These are phyloP conservation scores for Mortierella sp. DNA, from an alignment of 371 early-diverging fungal genomes.

Conservation along the genomic window DNA sequence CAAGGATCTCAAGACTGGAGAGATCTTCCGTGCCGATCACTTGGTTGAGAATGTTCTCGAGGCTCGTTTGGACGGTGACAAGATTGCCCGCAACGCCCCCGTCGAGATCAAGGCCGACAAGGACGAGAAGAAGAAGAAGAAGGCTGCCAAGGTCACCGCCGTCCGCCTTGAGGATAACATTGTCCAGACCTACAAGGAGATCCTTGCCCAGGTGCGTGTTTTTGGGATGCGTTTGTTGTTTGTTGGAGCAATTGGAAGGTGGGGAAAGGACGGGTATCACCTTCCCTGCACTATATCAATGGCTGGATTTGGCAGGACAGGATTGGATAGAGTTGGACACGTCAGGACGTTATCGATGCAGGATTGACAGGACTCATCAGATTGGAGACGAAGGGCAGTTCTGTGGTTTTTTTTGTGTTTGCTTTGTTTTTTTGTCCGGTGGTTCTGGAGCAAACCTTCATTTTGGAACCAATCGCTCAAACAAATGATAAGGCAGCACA, in stretches of 20 bases:
- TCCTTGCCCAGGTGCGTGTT: slow-evolving; percentile 84
- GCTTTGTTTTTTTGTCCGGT: background rate
- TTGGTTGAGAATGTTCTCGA: slow-evolving; percentile 95
- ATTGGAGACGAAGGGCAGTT: background rate
- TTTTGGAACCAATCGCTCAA: slow-evolving; percentile 5
- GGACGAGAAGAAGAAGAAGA: slow-evolving; percentile 78
- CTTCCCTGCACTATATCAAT: background rate
- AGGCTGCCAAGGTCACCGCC: slow-evolving; percentile 77
- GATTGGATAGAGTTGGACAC: background rate
- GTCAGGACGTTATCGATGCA: background rate
- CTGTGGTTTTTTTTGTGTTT: background rate
- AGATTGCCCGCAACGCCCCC: slow-evolving; percentile 75
- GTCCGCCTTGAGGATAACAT: slow-evolving; percentile 76
- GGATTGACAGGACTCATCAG: background rate
- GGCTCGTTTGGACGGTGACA: slow-evolving; percentile 88
- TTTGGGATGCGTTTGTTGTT: background rate
- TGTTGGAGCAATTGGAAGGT: background rate
- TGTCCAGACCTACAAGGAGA: slow-evolving; percentile 81
- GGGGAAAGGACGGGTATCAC: background rate
- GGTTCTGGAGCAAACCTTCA: background rate
- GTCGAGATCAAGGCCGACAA: slow-evolving; percentile 64
- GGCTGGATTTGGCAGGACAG: background rate
- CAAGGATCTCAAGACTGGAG: slow-evolving; percentile 94
- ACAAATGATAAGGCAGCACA: slow-evolving; percentile 2
- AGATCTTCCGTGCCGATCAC: slow-evolving; percentile 99